Percentiles rank a stretch among this genome's conserved stretches.
Conservation (phyloP, 1,284 basidiomycete genomes). For the Cerioporus squamosus region DNA sequence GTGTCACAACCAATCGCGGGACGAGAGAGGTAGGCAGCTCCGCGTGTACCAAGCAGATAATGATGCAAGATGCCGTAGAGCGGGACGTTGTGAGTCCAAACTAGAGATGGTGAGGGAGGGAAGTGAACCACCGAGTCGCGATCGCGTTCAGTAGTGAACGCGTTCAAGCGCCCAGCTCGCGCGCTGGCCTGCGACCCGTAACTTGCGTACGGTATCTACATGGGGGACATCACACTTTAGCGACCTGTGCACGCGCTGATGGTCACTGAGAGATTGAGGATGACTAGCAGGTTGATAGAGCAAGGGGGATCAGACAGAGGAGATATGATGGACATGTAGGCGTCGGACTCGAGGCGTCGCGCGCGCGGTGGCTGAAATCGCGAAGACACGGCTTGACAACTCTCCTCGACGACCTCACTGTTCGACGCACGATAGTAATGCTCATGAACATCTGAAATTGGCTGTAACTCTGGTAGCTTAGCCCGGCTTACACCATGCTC, state of each 20-base stretch:
- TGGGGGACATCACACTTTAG: too few relatives aligned
- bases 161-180: too few relatives aligned
- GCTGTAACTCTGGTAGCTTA: constrained; percentile 19
- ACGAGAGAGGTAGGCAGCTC: too few relatives aligned
- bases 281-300: background rate
- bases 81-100: too few relatives aligned
- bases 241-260: background rate
- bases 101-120: too few relatives aligned
- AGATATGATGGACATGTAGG: too few relatives aligned
- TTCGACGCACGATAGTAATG: constrained; percentile 15
- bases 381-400: constrained; percentile 7
- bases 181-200: too few relatives aligned
- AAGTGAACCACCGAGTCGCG: too few relatives aligned
- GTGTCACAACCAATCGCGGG: too few relatives aligned
- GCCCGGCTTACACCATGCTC: constrained; percentile 31
- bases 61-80: too few relatives aligned
- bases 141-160: too few relatives aligned
- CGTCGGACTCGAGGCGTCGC: background rate
- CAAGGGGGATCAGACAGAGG: background rate
- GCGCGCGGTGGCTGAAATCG: constrained; percentile 19
- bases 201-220: too few relatives aligned
- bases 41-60: background rate
- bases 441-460: constrained; percentile 10
- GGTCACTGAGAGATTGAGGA: background rate
- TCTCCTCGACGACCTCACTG: constrained; percentile 1